These are phyloP conservation scores for Nakaseomyces nivariensis DNA, from an alignment of 1,139 yeast species.

Conservation along the genomic window DNA sequence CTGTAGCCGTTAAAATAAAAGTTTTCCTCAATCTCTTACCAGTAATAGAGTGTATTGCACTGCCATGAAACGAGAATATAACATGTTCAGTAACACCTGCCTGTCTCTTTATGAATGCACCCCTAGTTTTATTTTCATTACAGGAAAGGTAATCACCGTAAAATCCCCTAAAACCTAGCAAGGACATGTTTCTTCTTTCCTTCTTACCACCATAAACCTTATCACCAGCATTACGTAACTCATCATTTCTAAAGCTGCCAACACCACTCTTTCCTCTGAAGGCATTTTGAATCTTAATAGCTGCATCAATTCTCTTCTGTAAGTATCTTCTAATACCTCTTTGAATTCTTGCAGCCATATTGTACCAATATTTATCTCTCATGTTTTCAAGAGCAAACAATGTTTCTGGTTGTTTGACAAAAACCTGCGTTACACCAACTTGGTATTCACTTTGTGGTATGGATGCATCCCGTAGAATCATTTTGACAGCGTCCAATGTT, in stretches of 20 bases:
- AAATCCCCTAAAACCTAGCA: slow-evolving; percentile 83
- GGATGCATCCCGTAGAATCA: slow-evolving; percentile 69
- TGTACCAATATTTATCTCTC: slow-evolving; percentile 97
- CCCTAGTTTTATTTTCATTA: slow-evolving; percentile 62
- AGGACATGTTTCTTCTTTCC: slow-evolving; percentile 81
- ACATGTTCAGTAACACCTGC: slow-evolving; percentile 63
- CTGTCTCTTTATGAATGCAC: slow-evolving; percentile 57
- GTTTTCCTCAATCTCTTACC: slow-evolving; percentile 74
- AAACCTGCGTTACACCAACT: slow-evolving; percentile 88
- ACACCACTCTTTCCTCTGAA: slow-evolving; percentile 79
- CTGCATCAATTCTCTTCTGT: slow-evolving; percentile 79
- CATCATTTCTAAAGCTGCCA: slow-evolving; percentile 64
- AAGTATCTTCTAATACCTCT: slow-evolving; percentile 89
- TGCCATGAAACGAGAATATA: slow-evolving; percentile 76
- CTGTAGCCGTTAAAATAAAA: slow-evolving; percentile 53
- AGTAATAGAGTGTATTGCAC: slow-evolving; percentile 70
- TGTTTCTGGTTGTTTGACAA: slow-evolving; percentile 95
- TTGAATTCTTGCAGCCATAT: slow-evolving; percentile 96
- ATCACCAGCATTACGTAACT: slow-evolving; percentile 77
- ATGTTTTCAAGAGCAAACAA: slow-evolving; percentile 89
- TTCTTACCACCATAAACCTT: slow-evolving; percentile 61
- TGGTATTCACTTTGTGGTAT: slow-evolving; percentile 81
- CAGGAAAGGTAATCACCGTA: slow-evolving; percentile 91
- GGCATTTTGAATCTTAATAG: slow-evolving; percentile 70
- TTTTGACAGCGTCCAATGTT: slow-evolving; percentile 66